Evolutionary conservation across 768 basidiomycete species (phyloP), one percentile per base, ranked within the genome.

Genomic region (Agrocybe praecox): DNA sequence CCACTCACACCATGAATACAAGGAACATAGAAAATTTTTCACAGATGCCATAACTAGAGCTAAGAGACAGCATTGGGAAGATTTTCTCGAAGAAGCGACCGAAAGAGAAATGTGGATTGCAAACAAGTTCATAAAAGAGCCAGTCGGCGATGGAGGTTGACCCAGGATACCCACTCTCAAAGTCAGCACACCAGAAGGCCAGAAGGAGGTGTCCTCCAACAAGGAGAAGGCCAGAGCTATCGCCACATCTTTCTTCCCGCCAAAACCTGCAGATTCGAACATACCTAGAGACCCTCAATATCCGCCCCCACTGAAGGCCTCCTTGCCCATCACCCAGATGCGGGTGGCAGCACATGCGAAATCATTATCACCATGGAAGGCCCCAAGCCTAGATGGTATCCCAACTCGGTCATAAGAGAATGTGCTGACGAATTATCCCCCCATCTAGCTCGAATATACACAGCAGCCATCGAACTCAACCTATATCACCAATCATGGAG

Each of bases 351-450:
- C 53, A 19, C 1, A 6, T 6, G n/a, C 48, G 2, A 50, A 45
- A 21, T 56, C 49, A 49, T 32, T 32, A 14, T 53, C 69, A 15
- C 65, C 71, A 0, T 69, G 67, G 63, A 77, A 78, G 57, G 76
- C 70, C 0, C 66, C 69, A 1, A 62, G 68, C 1, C 49, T 52
- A 0, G 63, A 54, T 14, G 53, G 60, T 1, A 46, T 61, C 0
- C 71, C 0, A 80, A 80, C 57, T 56, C 58, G 1, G 67, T 79
- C 0, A 62, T 76, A 50, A 44, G 49, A 48, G 23, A 63, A 68
- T 33, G 33, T 66, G 0, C 29, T 15, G 47, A 55, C 8, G 53
- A 79, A 0, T 53, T 69, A 0, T 67, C 69, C 7, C 46, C 40
- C 21, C 55, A 63, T 36, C 58, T 79, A 8, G 65, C 60, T 1